Evolutionary conservation across 495 filamentous ascomycete species (phyloP).

Genomic region (Pyronema omphalodes): DNA sequence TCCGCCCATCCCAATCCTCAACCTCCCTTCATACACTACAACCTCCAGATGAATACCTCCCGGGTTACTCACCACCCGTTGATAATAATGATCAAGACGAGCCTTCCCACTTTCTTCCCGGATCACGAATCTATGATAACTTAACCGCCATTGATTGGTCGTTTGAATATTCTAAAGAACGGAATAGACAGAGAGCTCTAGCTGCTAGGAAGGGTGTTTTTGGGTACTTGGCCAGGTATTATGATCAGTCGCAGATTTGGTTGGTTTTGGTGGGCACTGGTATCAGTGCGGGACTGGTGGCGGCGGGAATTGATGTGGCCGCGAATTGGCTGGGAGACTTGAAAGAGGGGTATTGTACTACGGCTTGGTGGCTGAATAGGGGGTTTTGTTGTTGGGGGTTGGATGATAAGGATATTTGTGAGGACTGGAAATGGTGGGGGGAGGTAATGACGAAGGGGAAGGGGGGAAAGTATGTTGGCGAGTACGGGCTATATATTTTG

Average conservation of each 20-base stretch:
- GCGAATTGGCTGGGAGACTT: conserved; percentile 88
- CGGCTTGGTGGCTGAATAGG: conserved; percentile 70
- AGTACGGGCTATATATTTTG: conserved; percentile 69
- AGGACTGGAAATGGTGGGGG: conserved; percentile 75
- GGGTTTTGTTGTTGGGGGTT: conserved; percentile 87
- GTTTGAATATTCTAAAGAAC: conserved; percentile 94
- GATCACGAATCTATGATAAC: conserved; percentile 86
- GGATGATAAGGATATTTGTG: conserved; percentile 57
- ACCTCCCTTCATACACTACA: too few species aligned
- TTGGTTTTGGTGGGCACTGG: conserved; percentile 54
- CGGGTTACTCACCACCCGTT: too few species aligned
- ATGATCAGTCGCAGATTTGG: conserved; percentile 85
- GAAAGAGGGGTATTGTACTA: conserved; percentile 77
- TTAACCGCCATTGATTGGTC: conserved; percentile 99
- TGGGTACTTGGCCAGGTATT: conserved; percentile 49
- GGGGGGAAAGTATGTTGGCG: conserved; percentile 56
- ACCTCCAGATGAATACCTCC: too few species aligned
- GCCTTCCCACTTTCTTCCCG: conserved; percentile 18
- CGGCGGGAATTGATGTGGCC: conserved; percentile 77
- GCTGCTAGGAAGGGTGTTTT: conserved; percentile 50
- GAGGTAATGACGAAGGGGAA: conserved; percentile 42
- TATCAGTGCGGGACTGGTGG: conserved; percentile 61
- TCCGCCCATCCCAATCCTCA: too few species aligned
- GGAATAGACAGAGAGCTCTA: conserved; percentile 63
- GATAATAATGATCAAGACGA: too few species aligned